Percentiles rank a stretch among this genome's conserved stretches.
These are phyloP conservation scores for Parietichytrium sp. DNA, from an alignment of 108 stramenopile species.

Conservation along the genomic window DNA sequence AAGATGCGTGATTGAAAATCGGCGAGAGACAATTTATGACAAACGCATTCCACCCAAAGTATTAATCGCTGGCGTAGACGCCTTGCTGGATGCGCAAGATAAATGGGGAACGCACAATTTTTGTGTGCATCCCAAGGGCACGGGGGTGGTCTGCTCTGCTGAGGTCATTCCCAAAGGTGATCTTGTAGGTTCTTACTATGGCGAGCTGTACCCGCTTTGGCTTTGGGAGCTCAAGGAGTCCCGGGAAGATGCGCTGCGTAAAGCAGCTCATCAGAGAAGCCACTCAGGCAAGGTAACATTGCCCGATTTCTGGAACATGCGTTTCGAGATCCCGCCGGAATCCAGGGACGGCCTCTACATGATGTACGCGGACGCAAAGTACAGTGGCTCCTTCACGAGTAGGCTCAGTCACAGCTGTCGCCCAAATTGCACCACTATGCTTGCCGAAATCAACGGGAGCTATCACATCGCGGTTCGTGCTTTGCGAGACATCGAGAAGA, in stretches of 20 bases:
- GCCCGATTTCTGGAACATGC: slow-evolving; percentile 67
- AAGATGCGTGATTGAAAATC: slow-evolving; percentile 24
- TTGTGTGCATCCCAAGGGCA: slow-evolving; percentile 24
- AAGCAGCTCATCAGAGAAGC: too few relatives aligned
- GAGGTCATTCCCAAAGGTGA: slow-evolving; percentile 15
- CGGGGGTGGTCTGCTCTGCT: not conserved
- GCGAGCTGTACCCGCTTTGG: slow-evolving; percentile 31
- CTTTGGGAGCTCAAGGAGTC: slow-evolving; percentile 70
- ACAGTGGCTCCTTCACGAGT: slow-evolving; percentile 79
- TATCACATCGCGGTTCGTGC: slow-evolving; percentile 83
- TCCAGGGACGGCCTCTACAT: slow-evolving; percentile 68
- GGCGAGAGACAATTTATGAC: not conserved
- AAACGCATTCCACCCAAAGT: not conserved
- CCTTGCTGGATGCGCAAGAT: not conserved
- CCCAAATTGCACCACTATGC: slow-evolving; percentile 85
- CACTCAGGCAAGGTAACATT: not conserved
- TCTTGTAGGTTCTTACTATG: slow-evolving; percentile 18
- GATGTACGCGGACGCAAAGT: slow-evolving; percentile 81
- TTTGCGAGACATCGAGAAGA: slow-evolving; percentile 74
- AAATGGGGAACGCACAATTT: slow-evolving; percentile 36
- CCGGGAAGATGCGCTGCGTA: slow-evolving; percentile 67
- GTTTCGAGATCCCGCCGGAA: slow-evolving; percentile 84
- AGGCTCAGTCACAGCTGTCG: slow-evolving; percentile 95
- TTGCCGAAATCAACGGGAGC: slow-evolving; percentile 67
- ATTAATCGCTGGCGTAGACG: slow-evolving; percentile 12